These are phyloP conservation scores for Senecio squalidus DNA, from an alignment of 140 eudicot genomes.

Conservation along the genomic window DNA sequence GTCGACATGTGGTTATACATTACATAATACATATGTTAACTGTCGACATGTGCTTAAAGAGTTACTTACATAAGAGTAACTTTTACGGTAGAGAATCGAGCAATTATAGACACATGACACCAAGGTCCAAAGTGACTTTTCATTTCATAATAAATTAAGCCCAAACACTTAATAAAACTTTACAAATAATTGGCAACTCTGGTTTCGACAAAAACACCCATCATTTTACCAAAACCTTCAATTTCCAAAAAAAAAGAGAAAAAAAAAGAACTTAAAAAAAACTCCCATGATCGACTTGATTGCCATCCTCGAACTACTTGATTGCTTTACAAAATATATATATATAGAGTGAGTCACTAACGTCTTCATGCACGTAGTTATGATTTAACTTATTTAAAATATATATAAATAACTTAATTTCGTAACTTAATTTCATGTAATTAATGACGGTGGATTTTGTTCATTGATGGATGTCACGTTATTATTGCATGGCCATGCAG, in stretches of 20 bases:
- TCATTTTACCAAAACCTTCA: constrained; percentile 17
- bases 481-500: constrained; percentile 69
- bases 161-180: constrained; percentile 17
- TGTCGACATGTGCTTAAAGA: too few species aligned
- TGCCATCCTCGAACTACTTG: constrained; percentile 18
- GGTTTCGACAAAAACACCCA: constrained; percentile 20
- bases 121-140: constrained; percentile 18
- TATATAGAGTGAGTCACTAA: neutral
- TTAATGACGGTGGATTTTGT: constrained; percentile 37
- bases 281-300: neutral
- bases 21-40: too few species aligned
- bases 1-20: too few species aligned
- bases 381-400: neutral
- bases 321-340: constrained; percentile 16
- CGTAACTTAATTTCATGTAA: constrained; percentile 16
- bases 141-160: constrained; percentile 2
- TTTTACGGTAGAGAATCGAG: too few species aligned
- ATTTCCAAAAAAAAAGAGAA: constrained; percentile 15
- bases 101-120: constrained; percentile 16
- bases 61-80: too few species aligned
- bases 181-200: constrained; percentile 24
- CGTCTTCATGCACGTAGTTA: constrained; percentile 16
- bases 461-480: constrained; percentile 34
- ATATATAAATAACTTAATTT: neutral
- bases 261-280: neutral